phyloP scores from a whole-genome alignment of 2,329 filamentous ascomycete species.

The Fusarium dimerum region DNA sequence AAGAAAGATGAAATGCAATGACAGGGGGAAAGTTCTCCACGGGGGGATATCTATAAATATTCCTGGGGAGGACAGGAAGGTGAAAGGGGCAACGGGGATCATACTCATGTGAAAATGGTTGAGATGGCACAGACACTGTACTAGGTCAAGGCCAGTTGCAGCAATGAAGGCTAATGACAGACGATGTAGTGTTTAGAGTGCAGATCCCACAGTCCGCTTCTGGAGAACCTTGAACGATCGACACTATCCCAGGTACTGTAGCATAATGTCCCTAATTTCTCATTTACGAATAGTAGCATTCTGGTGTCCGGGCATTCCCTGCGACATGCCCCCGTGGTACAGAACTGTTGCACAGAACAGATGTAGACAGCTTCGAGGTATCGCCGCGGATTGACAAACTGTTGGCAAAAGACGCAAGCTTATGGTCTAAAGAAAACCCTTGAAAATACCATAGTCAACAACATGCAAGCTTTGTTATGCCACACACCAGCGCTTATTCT shows the following conservation, averaged over 20 bases:
- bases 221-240: conserved; percentile 9
- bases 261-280: neutral
- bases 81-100: neutral
- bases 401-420: neutral
- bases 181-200: conserved; percentile 3
- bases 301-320: too few species aligned
- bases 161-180: neutral
- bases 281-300: too few species aligned
- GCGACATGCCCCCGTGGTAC: too few species aligned
- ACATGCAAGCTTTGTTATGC: neutral
- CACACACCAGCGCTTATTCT: neutral
- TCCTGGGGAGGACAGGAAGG: neutral
- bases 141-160: conserved; percentile 3
- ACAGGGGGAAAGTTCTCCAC: neutral
- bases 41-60: neutral
- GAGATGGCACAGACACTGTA: neutral
- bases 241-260: neutral
- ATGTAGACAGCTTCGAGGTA: neutral
- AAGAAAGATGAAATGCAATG: neutral
- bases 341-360: too few species aligned
- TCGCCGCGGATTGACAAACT: neutral
- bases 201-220: conserved; percentile 8
- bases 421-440: neutral
- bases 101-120: neutral
- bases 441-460: neutral